Evolutionary conservation across 1,284 basidiomycete species (phyloP), one percentile per base, ranked within the genome.

Genomic region (Mycena sp.): DNA sequence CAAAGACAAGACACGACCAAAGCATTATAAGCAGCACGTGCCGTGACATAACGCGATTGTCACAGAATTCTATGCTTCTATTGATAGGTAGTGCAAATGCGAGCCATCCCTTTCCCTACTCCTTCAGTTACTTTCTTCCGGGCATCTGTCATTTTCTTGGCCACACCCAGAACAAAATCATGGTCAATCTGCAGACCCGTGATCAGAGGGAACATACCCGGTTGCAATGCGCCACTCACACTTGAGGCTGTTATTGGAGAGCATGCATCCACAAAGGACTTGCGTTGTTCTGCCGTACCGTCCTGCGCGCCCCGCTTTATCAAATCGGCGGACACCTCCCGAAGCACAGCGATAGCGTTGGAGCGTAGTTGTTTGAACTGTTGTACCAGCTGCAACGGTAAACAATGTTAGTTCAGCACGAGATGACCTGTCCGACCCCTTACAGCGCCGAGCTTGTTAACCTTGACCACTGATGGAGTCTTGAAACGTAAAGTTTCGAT

Each of bases 401-500:
- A 67, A 17, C 4, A 40, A 49, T 1, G 16, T 57, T 19, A 57
- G 54, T 57, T n/a, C 10, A 10, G 32, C 38, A 14, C 3, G 25
- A 4, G 17, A 43, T 19, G 17, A 41, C 9, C 2, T 41, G 26
- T 40, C 28, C 46, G 32, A 45, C 35, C 48, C 80, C 83, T 69
- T 67, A 91, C 90, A 59, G 80, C 79, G 40, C 89, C 87, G 45
- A 92, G 83, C 73, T 89, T 93, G 74, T 93, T 83, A 50, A 85
- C 80, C 72, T 92, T 93, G 46, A 90, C 84, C 29, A 90, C 80
- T 2, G 88, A 83, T 6, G 85, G 74, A 12, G 85, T 76, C 72
- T 91, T 92, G 81, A 93, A 93, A 11, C 92, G 85, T 50, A 85
- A 69, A 0, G 88, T 89, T 72, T 88, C 89, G 28, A 89, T 78